A percentile compares a stretch with the other conserved stretches of the same genome.
These are phyloP conservation scores for Pythium phragmitis DNA, from an alignment of 352 stramenopile species.

Conservation along the genomic window DNA sequence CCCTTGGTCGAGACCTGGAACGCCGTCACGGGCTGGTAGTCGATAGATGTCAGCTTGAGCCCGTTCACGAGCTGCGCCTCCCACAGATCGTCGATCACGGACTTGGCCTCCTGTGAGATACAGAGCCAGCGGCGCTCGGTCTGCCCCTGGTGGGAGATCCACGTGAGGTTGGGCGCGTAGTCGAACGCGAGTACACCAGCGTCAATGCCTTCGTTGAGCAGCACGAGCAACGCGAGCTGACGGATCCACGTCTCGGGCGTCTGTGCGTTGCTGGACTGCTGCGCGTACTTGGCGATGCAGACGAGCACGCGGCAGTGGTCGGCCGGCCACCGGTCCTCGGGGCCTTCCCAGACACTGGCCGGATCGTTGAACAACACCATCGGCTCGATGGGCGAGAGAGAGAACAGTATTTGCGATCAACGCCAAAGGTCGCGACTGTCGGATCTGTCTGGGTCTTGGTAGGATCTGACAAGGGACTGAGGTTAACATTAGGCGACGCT, in stretches of 20 bases:
- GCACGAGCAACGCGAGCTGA: constrained; percentile 92
- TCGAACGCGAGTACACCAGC: constrained; percentile 93
- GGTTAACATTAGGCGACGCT: neutral
- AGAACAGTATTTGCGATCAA: neutral
- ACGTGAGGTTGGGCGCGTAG: constrained; percentile 92
- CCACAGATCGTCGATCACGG: constrained; percentile 94
- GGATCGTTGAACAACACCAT: constrained; percentile 2
- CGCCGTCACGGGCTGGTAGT: constrained; percentile 94
- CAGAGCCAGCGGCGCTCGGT: constrained; percentile 86
- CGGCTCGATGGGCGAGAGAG: neutral
- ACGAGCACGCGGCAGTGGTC: constrained; percentile 97
- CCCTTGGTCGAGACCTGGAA: constrained; percentile 94
- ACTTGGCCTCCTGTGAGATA: constrained; percentile 94
- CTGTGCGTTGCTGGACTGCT: constrained; percentile 78
- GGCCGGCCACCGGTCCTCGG: constrained; percentile 64
- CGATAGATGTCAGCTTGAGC: constrained; percentile 91
- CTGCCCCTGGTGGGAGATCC: constrained; percentile 89
- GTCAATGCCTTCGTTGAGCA: constrained; percentile 97
- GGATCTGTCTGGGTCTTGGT: neutral
- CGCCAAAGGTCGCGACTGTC: constrained; percentile 5
- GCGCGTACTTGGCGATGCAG: constrained; percentile 93
- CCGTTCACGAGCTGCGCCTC: constrained; percentile 95
- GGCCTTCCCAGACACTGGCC: constrained; percentile 49
- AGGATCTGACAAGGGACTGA: neutral
- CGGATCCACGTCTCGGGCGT: constrained; percentile 94